Evolutionary conservation across 2,329 filamentous ascomycete genomes (phyloP).

Genomic region (Colletotrichum nymphaeae): DNA sequence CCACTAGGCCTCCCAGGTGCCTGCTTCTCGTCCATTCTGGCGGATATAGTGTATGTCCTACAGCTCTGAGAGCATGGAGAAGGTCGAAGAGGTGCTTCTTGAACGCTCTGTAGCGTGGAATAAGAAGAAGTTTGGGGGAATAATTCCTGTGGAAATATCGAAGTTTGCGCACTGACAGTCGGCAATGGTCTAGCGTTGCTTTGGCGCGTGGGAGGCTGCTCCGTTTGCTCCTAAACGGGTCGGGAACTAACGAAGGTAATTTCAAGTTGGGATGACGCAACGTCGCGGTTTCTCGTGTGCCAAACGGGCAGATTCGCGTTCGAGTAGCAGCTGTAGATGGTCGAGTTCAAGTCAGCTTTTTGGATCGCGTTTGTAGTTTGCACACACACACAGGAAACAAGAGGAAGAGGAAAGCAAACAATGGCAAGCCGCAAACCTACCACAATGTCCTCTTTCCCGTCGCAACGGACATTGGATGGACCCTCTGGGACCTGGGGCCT

Average conservation of each 20-base stretch:
- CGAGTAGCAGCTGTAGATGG: background rate
- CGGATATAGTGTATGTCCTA: background rate
- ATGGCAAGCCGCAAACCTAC: background rate
- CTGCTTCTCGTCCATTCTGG: slow-evolving; percentile 34
- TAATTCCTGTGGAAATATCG: background rate
- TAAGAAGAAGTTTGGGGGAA: background rate
- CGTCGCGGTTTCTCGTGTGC: background rate
- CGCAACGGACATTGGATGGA: background rate
- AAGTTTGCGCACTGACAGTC: slow-evolving; percentile 8
- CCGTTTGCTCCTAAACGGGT: slow-evolving; percentile 18
- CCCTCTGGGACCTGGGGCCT: background rate
- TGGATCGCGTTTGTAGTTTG: slow-evolving; percentile 14
- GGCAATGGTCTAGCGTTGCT: slow-evolving; percentile 2
- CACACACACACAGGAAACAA: background rate
- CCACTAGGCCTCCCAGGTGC: slow-evolving; percentile 39
- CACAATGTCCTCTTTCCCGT: background rate
- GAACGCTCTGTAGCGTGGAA: background rate
- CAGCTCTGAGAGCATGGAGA: background rate
- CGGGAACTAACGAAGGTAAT: slow-evolving; percentile 25
- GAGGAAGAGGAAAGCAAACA: background rate
- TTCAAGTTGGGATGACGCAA: background rate
- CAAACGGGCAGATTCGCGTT: slow-evolving; percentile 6
- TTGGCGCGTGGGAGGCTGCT: slow-evolving; percentile 15
- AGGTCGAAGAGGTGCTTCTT: background rate
- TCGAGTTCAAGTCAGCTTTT: background rate